Evolutionary conservation across 192 early-diverging fungal species (phyloP), one percentile per base, ranked within the genome.

Genomic region (Powellomyces hirtus): DNA sequence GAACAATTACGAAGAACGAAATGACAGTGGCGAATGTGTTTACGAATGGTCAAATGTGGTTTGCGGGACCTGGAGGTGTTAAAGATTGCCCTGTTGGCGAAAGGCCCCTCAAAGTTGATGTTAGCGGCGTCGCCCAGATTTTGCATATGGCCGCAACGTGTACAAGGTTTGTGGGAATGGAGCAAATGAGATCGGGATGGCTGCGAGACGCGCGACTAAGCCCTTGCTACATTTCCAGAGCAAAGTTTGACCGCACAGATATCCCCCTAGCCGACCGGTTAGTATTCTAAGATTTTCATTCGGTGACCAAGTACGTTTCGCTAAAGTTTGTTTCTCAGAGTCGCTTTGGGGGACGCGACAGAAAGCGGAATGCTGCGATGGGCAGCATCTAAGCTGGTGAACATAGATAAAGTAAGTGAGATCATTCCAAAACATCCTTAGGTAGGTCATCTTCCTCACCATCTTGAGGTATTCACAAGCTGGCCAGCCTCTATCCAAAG

Each of bases 351-450:
- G 26, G 93, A 98, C 79, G 86, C 92, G 22, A 98, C 94, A 5
- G 95, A 96, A 69, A 78, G 80, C 40, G 93, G 91, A 6, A 72
- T 98, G 1, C 77, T 96, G 24, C 82, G 88, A 5, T 92, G 91
- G 71, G 78, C 87, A 8, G 84, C 85, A n/a, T 59, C 80, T 40
- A 79, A 83, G 62, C 77, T 95, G 26, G 72, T 72, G 22, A 88
- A 91, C 64, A 89, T 91, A 75, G 94, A 96, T 74, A 74, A 70
- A 59, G 68, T 79, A 67, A 30, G 50, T 0, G 27, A 2, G 5
- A 24, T 16, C 46, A 24, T 14, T 14, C 46, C 3, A 14, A 18
- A 16, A 49, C 26, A 24, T 18, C n/a, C 46, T 5, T 8, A 18
- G 18, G 40, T 18, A 18, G 18, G 10, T 49, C 16, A 49, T 5